Evolutionary conservation across 192 early-diverging fungal species (phyloP).

Genomic region (Backusella circina): DNA sequence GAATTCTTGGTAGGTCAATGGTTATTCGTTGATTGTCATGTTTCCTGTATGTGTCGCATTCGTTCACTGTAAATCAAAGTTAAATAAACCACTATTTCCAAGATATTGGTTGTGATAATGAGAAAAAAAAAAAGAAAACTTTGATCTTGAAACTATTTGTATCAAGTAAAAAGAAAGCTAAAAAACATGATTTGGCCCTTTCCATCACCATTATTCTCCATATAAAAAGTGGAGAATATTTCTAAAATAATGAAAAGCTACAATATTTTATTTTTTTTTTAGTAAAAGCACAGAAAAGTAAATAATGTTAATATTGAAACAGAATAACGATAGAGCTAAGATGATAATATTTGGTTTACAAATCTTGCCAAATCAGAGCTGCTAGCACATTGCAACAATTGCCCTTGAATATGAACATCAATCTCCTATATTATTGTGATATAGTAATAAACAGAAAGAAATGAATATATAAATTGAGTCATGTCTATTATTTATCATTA

Average conservation of each 20-base stretch:
- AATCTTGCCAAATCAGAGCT: slow-evolving; percentile 24
- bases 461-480: not conserved
- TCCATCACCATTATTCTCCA: not conserved
- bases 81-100: too few species aligned
- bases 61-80: too few species aligned
- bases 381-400: slow-evolving; percentile 16
- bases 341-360: slow-evolving; percentile 24
- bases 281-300: not conserved
- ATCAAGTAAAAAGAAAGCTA: too few species aligned
- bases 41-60: too few species aligned
- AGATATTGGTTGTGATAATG: too few species aligned
- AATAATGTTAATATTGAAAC: not conserved
- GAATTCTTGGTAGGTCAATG: not conserved
- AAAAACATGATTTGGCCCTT: too few species aligned
- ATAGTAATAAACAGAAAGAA: not conserved
- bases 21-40: not conserved
- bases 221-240: not conserved
- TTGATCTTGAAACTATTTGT: too few species aligned
- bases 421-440: slow-evolving; percentile 21
- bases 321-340: not conserved
- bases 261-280: not conserved
- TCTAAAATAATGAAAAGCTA: not conserved
- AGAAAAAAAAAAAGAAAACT: too few species aligned
- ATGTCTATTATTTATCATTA: not conserved
- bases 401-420: slow-evolving; percentile 30